Base-by-base conservation (phyloP, 2,329 filamentous ascomycete genomes). In the Ophiostoma piceae region DNA sequence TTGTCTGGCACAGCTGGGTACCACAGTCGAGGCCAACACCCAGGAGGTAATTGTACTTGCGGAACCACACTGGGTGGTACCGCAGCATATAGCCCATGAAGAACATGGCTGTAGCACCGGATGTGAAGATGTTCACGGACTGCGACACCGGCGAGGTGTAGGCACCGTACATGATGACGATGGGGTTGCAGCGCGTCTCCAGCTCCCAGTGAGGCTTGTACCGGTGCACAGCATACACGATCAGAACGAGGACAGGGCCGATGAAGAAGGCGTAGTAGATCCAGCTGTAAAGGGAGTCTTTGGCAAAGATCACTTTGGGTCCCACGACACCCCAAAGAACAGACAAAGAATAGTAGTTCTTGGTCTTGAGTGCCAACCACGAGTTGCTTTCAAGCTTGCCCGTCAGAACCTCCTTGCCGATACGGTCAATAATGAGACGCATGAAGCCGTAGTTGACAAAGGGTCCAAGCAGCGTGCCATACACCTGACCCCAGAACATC, bases 11-110 rank as follows among this genome's bases (percentile, higher is more conserved):
- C 22, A 78, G 68, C 70, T 78, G 76, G 0, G 74, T 74, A 19
- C 77, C 76, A 62, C 76, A 76, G 69, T 81, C 79, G 7, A 81
- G 76, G 1, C 79, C 79, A 2, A 78, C 77, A 3, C 79, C 78
- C 5, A 81, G 74, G n/a, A 81, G 75, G 71, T 80, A 80, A 72
- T 81, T 81, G 72, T 81, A 81, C 73, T 80, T 80, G 6, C 77
- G 75, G 76, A 80, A 81, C 79, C 79, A 81, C 26, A 74, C 75
- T 0, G 74, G 74, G 37, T 75, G 75, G 69, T 76, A 77, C 1
- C 75, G 70, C 9, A 75, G 73, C 51, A 76, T 70, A 65, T 77
- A 77, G 1, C 76, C 76, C 76, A 77, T 77, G 69, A 77, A 78
- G 35, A 77, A 74, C 1, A 74, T 14, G 5, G 76, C 73, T 16